These are phyloP conservation scores for Calonectria ilicicola DNA, from an alignment of 2,329 filamentous ascomycete genomes.

Conservation along the genomic window DNA sequence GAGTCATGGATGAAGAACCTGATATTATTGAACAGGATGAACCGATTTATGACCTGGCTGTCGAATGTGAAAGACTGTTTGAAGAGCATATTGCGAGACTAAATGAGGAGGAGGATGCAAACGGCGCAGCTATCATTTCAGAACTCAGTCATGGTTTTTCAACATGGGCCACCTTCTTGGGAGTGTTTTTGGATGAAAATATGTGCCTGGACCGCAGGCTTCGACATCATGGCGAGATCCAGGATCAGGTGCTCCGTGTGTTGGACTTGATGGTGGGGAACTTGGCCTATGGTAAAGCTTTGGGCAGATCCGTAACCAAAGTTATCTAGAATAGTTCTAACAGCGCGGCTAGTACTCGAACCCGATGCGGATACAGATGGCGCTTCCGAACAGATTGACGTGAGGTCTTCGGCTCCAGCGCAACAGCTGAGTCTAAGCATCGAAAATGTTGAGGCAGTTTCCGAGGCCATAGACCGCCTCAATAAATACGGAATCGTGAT, in stretches of 20 bases:
- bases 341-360: too few relatives aligned
- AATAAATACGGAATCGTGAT: not conserved
- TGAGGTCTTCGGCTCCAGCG: too few relatives aligned
- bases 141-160: not conserved
- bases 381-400: too few relatives aligned
- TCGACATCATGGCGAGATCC: conserved; percentile 1
- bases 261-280: not conserved
- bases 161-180: not conserved
- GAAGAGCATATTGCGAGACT: not conserved
- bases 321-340: too few relatives aligned
- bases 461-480: not conserved
- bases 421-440: not conserved
- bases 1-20: not conserved
- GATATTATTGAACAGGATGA: not conserved
- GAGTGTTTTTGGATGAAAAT: not conserved
- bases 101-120: not conserved
- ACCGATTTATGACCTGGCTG: not conserved
- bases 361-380: too few relatives aligned
- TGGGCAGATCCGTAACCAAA: too few relatives aligned
- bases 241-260: not conserved
- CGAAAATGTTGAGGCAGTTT: not conserved
- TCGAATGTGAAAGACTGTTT: not conserved
- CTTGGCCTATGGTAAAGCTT: not conserved
- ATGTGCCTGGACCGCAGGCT: not conserved
- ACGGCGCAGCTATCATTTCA: not conserved